Conservation (phyloP, 208 protist species). For the Leishmania major region DNA sequence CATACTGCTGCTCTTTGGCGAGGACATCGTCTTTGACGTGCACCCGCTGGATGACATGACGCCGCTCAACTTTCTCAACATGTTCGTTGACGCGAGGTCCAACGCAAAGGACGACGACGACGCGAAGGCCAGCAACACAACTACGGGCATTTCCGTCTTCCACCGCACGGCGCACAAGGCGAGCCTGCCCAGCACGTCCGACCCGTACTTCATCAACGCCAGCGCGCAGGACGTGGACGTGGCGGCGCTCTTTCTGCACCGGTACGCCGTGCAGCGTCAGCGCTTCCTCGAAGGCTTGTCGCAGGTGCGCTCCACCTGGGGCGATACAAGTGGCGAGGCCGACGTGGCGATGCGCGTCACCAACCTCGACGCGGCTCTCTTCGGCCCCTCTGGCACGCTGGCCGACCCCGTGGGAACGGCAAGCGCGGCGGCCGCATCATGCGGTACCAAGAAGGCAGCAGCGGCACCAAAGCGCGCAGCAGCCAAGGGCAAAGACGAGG, state of each 20-base stretch:
- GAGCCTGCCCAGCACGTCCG: slow-evolving; percentile 79
- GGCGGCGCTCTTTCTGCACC: slow-evolving; percentile 83
- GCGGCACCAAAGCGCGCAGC: not conserved
- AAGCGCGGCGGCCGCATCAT: not conserved
- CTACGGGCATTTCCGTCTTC: slow-evolving; percentile 78
- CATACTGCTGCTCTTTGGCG: slow-evolving; percentile 80
- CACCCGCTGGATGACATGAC: slow-evolving; percentile 93
- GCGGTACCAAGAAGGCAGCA: slow-evolving; percentile 1
- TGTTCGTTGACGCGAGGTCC: slow-evolving; percentile 88
- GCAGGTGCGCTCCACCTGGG: slow-evolving; percentile 86
- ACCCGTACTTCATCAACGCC: slow-evolving; percentile 88
- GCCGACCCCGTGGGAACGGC: slow-evolving; percentile 26
- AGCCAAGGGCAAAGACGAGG: slow-evolving; percentile 33
- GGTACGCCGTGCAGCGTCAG: slow-evolving; percentile 90
- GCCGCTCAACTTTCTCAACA: slow-evolving; percentile 83
- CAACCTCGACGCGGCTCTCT: slow-evolving; percentile 73
- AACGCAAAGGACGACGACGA: slow-evolving; percentile 44
- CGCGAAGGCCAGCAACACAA: slow-evolving; percentile 31
- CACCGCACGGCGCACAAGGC: slow-evolving; percentile 65
- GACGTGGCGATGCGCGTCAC: slow-evolving; percentile 76
- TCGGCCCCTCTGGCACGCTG: slow-evolving; percentile 73
- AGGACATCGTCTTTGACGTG: slow-evolving; percentile 88
- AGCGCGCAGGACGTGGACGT: slow-evolving; percentile 87
- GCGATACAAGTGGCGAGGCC: slow-evolving; percentile 77
- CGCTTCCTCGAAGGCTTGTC: slow-evolving; percentile 84